Base-by-base conservation (phyloP, 768 basidiomycete genomes). In the Tulasnella sp. region DNA sequence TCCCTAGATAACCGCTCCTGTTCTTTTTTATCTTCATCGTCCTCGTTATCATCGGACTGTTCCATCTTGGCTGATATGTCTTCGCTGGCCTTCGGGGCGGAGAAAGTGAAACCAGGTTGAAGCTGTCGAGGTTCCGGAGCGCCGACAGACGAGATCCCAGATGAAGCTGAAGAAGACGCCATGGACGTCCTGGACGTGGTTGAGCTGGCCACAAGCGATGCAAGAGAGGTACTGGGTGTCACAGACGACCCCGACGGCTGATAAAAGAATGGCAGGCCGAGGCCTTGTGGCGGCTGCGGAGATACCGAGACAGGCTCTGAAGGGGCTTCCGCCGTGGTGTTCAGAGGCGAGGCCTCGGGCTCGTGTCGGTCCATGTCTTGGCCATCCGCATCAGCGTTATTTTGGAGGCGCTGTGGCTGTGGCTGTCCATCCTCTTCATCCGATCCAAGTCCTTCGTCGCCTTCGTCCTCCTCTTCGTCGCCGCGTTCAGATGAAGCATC, bases 391-490 rank as follows among this genome's bases (percentile, higher is more conserved):
- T 38, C 34, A 15, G 15, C 34, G 5, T 38, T 15, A 38, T 15
- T 38, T 38, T 19, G 29, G 38, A 24, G 7, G 52, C 52, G 22
- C 52, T 19, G 52, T 38, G 30, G 29, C 34, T 53, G 31, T 31
- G 25, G 4, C 52, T 22, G 15, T 10, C 41, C 51, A 22, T 53
- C 51, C 22, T 53, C 51, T 19, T 41, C 41, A n/a, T 53, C 31
- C 17, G 51, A 31, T 38, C 7, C 34, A 5, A 38, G n/a, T n/a
- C 44, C 54, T 24, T 55, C 54, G 7, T 30, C 41, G 34, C 44
- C 54, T 7, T 55, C 54, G 30, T 55, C 54, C 12, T 55, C 54
- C 22, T 45, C n/a, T 21, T 41, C 54, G 42, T 42, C 41, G 42
- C 43, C 42, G 30, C 10, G 41, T 41, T 55, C 41, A 27, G n/a